Evolutionary conservation across 2,329 filamentous ascomycete genomes (phyloP), one percentile per base, ranked within the genome.

Genomic region (Zopfia rhizophila): DNA sequence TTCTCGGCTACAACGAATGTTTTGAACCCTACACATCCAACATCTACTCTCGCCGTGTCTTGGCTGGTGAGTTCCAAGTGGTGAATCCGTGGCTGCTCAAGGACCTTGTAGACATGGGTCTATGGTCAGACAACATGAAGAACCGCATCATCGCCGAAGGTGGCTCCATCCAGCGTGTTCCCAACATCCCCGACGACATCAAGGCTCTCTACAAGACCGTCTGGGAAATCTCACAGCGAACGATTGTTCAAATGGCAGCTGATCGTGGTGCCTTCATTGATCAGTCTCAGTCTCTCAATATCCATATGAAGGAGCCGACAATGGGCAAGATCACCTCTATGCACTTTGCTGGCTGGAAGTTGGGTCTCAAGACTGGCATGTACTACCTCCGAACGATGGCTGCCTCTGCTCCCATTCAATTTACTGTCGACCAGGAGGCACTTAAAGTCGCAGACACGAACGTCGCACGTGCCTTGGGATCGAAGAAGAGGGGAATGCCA

Each of bases 311-410:
- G 76, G 93, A 97, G 68, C 94, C 94, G 29, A 96, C 92, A 38
- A 97, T 99, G 93, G 94, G 94, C 78, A 99, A 99, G 84, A 96
- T 99, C 74, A 99, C 94, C 49, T 94, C 89, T 74, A 99, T 99
- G 94, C 94, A 99, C 80, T 99, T 99, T 70, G 85, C 94, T 36
- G 94, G 94, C 64, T 99, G 94, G 94, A 99, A 97, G 83, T 87
- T 97, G 58, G 94, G 94, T 68, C 85, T 99, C 61, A 99, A 99
- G 88, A 99, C 94, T 24, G 94, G 94, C 80, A 97, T 99, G 94
- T 99, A 99, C 86, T 99, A 99, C 78, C 87, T 99, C 63, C 91
- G 94, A 66, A 99, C 94, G 35, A 94, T 96, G 86, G 94, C 94
- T 55, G 94, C 94, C 24, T 92, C 92, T 13, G 91, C 92, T 33